Conservation (phyloP, 176 grass and related monocot species). For the Oryza glumipatula region DNA sequence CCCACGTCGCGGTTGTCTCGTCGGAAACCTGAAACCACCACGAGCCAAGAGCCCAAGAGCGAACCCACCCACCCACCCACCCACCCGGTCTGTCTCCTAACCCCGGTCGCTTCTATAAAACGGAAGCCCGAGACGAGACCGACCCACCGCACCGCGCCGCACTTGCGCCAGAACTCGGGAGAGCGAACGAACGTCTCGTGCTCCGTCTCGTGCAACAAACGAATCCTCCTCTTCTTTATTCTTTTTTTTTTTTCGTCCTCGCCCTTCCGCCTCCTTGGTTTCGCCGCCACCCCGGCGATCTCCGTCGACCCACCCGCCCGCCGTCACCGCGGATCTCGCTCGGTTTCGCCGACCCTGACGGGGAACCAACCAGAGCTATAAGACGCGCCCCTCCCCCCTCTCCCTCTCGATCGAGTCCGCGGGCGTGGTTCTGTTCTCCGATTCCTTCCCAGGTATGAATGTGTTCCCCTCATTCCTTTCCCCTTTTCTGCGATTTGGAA, state of each 20-base stretch:
- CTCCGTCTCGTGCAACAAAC: not conserved
- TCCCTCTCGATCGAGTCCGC: not conserved
- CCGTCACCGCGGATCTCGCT: not conserved
- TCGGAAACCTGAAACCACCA: not conserved
- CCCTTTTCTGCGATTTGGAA: not conserved
- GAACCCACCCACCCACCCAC: not conserved
- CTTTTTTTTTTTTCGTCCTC: not conserved
- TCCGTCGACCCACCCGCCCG: not conserved
- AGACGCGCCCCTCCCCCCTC: not conserved
- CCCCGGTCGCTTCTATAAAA: not conserved
- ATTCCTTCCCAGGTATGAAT: conserved; percentile 25
- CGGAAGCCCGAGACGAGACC: not conserved
- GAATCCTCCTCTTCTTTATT: not conserved
- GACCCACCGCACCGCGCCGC: not conserved
- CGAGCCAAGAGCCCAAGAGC: too few relatives aligned
- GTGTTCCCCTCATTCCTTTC: not conserved
- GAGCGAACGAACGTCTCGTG: not conserved
- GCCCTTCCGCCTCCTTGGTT: conserved; percentile 16
- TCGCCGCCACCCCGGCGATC: conserved; percentile 41
- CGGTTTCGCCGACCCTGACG: not conserved
- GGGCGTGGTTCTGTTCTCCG: conserved; percentile 19
- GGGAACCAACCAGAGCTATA: not conserved
- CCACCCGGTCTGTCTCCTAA: too few relatives aligned
- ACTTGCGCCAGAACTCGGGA: not conserved
- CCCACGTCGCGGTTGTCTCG: not conserved